Evolutionary conservation across 2,329 filamentous ascomycete genomes (phyloP).

Genomic region (Endocalyx cinctus): DNA sequence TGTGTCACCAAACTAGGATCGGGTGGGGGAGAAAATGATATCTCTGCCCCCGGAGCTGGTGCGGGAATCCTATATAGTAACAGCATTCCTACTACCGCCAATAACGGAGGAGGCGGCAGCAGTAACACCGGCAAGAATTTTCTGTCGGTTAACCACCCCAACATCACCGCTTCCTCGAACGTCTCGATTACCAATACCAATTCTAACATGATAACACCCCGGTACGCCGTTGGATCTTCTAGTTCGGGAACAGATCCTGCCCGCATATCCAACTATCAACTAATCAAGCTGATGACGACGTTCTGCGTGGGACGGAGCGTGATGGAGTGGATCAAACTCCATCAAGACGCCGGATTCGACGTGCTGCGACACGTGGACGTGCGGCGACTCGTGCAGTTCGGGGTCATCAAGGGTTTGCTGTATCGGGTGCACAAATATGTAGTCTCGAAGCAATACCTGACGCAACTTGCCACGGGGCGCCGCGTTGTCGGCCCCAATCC

Average conservation of each 20-base stretch:
- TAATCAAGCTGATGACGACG: constrained; percentile 81
- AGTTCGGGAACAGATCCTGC: constrained; percentile 8
- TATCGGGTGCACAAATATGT: constrained; percentile 93
- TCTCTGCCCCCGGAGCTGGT: neutral
- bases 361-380: constrained; percentile 77
- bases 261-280: constrained; percentile 51
- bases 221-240: constrained; percentile 25
- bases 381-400: constrained; percentile 88
- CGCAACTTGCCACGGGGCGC: constrained; percentile 50
- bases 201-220: constrained; percentile 1
- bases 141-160: constrained; percentile 1
- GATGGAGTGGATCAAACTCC: constrained; percentile 77
- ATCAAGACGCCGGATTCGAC: constrained; percentile 60
- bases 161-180: constrained; percentile 4
- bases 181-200: neutral
- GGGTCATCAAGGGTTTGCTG: constrained; percentile 88
- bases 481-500: no score
- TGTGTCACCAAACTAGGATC: constrained; percentile 35
- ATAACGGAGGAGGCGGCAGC: no score
- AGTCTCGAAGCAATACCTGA: constrained; percentile 60
- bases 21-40: neutral
- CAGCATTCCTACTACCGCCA: neutral
- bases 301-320: constrained; percentile 80
- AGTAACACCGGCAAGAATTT: constrained; percentile 3
- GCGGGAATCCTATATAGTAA: no score